Evolutionary conservation across 371 early-diverging fungal genomes (phyloP), one percentile per base, ranked within the genome.

Genomic region (Mucor irregularis): DNA sequence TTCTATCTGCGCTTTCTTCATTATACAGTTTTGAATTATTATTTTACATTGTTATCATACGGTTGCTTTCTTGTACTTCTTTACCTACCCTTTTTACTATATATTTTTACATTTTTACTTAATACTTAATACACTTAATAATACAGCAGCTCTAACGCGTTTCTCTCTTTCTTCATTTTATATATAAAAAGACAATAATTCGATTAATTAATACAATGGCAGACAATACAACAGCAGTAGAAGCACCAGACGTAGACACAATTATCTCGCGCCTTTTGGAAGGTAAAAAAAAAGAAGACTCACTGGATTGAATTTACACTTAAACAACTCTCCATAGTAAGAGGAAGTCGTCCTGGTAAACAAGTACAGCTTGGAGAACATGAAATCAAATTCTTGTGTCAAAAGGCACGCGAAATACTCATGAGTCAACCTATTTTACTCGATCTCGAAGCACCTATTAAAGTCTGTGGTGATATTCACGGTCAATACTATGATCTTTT

Each of bases 371-470:
- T 93, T 26, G 82, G 77, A 56, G 91, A 91, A 66, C 74, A 86
- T 42, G 97, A 97, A 73, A 94, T 99, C 51, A 71, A 83, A 55
- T 91, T 80, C 37, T 78, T 99, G 53, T 97, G 97, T 73, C 85
- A 82, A 50, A 76, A 83, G 44, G 88, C 95, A 30, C 88, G 96
- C 51, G 96, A 95, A 56, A 87, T 98, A 22, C 92, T 98, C 69
- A 69, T 98, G 72, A 82, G 80, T 56, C 98, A 99, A 71, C 96
- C 97, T 13, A 89, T 94, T 19, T 79, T 99, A 40, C 74, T 99
- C 38, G 98, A 98, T 66, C 80, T 99, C 54, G 90, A 92, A 52
- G 93, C 98, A n/a, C 97, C 98, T 31, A 90, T 98, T 58, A 97
- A 98, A 71, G 92, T 99, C 52, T 92, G 92, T 78, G 83, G 73